Evolutionary conservation across 805 yeast genomes (phyloP), one percentile per base, ranked within the genome.

Genomic region (Cyberlindnera suaveolens): DNA sequence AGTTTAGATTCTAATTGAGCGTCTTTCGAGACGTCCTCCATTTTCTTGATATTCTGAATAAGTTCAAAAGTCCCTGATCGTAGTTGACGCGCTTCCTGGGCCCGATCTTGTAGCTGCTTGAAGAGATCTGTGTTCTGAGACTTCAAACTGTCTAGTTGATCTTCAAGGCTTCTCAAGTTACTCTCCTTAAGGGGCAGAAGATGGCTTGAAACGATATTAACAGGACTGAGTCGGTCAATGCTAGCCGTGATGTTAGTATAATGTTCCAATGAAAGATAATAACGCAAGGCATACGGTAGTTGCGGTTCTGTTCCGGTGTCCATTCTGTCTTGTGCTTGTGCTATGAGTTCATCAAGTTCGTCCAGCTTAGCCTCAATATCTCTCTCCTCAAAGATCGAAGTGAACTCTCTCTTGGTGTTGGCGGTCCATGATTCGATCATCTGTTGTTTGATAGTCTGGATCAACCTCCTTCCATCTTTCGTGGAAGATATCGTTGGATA

Each of bases 401-500:
- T 69, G 43, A 78, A 77, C 50, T 78, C 84, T 30, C 63, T 63
- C 34, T 64, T 45, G 3, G 72, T 60, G 32, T 67, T 68, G 9
- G 56, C 47, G 30, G 58, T 64, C 77, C 80, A 77, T 39, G 71
- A 74, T 26, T 64, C 60, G 15, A 66, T 61, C 9, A 80, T 64
- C 47, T 76, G 81, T 4, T 61, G 57, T 32, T 73, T 58, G 1
- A 80, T 79, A 13, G 64, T 65, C 23, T 69, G 66, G 10, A 79
- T 58, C 1, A 69, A 57, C 23, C 59, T 60, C 14, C 58, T 51
- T 1, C 80, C 81, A 11, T 65, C 67, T 14, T 59, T 61, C 11
- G 71, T 54, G 7, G 53, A 42, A 3, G 76, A 65, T 6, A 78
- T 60, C 5, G 65, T 57, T 4, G 85, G 85, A 51, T 71, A 79